These are phyloP conservation scores for Vitis hybrid DNA, from an alignment of 177 flowering plant genomes.

Conservation along the genomic window DNA sequence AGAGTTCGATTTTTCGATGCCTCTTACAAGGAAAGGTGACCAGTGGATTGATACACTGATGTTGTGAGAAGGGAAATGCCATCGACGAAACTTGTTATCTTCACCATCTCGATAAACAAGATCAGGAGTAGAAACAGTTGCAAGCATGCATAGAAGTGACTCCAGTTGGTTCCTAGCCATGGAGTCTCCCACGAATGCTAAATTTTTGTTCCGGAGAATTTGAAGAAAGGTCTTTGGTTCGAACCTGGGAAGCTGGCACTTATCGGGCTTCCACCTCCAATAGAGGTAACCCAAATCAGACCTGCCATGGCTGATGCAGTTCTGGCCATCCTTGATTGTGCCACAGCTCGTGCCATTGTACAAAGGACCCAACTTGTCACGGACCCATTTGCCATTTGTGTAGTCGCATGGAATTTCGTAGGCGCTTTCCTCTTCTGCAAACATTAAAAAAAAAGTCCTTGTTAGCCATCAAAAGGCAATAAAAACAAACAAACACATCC, in stretches of 20 bases:
- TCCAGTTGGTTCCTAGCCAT: conserved; percentile 93
- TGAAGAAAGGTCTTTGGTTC: conserved; percentile 57
- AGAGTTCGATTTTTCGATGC: conserved; percentile 56
- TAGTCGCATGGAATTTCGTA: conserved; percentile 47
- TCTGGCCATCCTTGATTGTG: conserved; percentile 81
- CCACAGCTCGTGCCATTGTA: conserved; percentile 75
- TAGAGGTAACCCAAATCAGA: conserved; percentile 68
- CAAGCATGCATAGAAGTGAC: conserved; percentile 74
- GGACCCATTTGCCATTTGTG: conserved; percentile 71
- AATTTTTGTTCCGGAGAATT: conserved; percentile 53
- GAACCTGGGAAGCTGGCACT: conserved; percentile 72
- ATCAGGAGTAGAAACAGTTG: conserved; percentile 45
- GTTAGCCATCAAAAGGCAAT: not conserved
- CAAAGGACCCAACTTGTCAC: conserved; percentile 49
- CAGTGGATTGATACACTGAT: conserved; percentile 56
- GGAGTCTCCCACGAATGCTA: conserved; percentile 93
- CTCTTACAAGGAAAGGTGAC: conserved; percentile 85
- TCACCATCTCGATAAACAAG: conserved; percentile 55
- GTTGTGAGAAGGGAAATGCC: conserved; percentile 54
- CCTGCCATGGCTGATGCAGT: conserved; percentile 81
- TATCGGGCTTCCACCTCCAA: conserved; percentile 80
- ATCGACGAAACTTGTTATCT: conserved; percentile 57
- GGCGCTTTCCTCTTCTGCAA: conserved; percentile 26
- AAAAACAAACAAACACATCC: not conserved
- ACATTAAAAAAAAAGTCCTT: conserved; percentile 2